phyloP scores from a whole-genome alignment of 1,139 yeast species.

The Lodderomyces metapsilosis region DNA sequence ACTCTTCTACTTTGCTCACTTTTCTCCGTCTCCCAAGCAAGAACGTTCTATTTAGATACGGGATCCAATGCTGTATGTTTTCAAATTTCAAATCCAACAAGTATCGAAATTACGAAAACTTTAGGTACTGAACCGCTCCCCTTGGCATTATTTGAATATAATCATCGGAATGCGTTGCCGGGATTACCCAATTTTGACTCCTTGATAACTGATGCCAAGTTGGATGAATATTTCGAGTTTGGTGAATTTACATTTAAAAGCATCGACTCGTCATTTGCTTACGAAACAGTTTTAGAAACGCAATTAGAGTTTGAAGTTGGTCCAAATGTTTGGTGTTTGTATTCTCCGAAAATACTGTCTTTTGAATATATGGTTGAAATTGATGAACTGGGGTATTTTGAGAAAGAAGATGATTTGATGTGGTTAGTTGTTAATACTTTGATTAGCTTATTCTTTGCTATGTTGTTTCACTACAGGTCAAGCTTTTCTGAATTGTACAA shows the following conservation, averaged over 20 bases:
- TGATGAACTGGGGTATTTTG: conserved; percentile 6
- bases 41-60: conserved; percentile 2
- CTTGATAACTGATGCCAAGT: conserved; percentile 9
- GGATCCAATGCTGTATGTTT: conserved; percentile 5
- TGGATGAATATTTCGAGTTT: conserved; percentile 11
- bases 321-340: conserved; percentile 10
- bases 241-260: conserved; percentile 8
- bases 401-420: conserved; percentile 8
- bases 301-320: conserved; percentile 1
- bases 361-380: conserved; percentile 11
- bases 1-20: not conserved
- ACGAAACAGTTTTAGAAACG: conserved; percentile 3
- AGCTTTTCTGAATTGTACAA: conserved; percentile 2
- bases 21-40: not conserved
- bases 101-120: conserved; percentile 3
- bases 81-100: conserved; percentile 4
- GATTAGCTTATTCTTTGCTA: conserved; percentile 4
- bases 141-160: conserved; percentile 7
- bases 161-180: not conserved
- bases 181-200: conserved; percentile 13
- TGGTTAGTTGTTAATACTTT: conserved; percentile 6
- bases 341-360: conserved; percentile 8
- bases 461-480: conserved; percentile 3
- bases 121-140: conserved; percentile 7
- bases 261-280: conserved; percentile 3